Conservation (phyloP, 129 eudicot genomes). For the Chrysanthemum lavandulifolium region DNA sequence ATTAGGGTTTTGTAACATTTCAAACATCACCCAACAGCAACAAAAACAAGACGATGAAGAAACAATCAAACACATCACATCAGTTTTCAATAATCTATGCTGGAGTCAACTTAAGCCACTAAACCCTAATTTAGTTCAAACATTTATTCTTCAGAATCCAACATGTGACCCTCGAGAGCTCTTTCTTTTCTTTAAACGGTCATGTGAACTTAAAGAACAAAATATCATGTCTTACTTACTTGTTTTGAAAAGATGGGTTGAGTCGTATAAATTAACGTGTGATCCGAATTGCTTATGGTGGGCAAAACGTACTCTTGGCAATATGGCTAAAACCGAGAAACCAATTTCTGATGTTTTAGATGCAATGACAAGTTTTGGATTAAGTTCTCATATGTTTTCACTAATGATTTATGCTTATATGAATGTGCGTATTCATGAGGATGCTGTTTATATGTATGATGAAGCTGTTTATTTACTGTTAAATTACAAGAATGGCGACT, state of each 20-base stretch:
- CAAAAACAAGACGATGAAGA: constrained; percentile 24
- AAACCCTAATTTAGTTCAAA: constrained; percentile 50
- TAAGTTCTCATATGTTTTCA: constrained; percentile 22
- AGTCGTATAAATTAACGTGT: no score
- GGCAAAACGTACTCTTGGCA: background rate
- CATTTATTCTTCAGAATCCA: constrained; percentile 48
- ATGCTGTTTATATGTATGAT: background rate
- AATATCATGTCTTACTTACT: constrained; percentile 29
- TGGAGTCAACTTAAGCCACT: constrained; percentile 44
- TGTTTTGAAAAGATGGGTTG: constrained; percentile 3
- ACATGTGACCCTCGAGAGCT: constrained; percentile 42
- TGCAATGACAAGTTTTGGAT: constrained; percentile 16
- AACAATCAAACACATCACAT: constrained; percentile 40
- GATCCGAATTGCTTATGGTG: no score
- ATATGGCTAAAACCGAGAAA: constrained; percentile 20
- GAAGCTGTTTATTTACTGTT: constrained; percentile 28
- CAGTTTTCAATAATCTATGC: constrained; percentile 32
- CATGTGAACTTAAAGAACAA: no score
- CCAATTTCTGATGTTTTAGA: constrained; percentile 14
- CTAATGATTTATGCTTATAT: constrained; percentile 32
- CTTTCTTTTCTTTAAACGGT: constrained; percentile 30
- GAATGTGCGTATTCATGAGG: background rate
- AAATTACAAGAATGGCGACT: constrained; percentile 5
- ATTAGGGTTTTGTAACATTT: constrained; percentile 15
- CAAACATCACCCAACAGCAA: constrained; percentile 9